Percentiles rank a stretch among this genome's conserved stretches.
Conservation (phyloP, 768 basidiomycete genomes). For the Tephrocybe rancida region DNA sequence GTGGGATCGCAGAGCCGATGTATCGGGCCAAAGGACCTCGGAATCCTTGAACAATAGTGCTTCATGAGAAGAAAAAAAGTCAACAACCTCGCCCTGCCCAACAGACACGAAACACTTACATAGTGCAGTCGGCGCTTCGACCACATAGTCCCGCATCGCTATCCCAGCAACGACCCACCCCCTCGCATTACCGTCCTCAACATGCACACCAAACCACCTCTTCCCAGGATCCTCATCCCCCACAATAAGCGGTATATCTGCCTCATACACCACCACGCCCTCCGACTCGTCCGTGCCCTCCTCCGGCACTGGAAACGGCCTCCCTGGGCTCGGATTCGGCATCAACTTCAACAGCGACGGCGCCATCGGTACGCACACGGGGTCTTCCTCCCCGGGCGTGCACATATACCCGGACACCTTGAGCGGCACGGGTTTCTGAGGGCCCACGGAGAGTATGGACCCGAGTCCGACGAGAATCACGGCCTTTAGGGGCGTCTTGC, state of each 20-base stretch:
- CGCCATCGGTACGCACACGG: constrained; percentile 39
- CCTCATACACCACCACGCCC: constrained; percentile 68
- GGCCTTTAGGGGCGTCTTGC: constrained; percentile 32
- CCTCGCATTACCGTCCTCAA: constrained; percentile 50
- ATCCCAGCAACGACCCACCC: constrained; percentile 70
- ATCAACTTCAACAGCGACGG: constrained; percentile 61
- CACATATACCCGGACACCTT: constrained; percentile 53
- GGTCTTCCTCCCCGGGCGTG: constrained; percentile 13
- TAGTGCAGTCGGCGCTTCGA: constrained; percentile 34
- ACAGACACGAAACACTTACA: constrained; percentile 40
- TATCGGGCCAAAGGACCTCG: constrained; percentile 34
- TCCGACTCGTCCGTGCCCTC: constrained; percentile 79
- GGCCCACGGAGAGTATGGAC: constrained; percentile 48
- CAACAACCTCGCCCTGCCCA: constrained; percentile 1
- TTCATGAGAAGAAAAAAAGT: constrained; percentile 25
- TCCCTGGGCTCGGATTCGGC: constrained; percentile 57
- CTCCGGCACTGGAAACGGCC: constrained; percentile 63
- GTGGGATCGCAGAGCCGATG: constrained; percentile 38
- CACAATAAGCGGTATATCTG: constrained; percentile 31
- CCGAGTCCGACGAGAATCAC: constrained; percentile 67
- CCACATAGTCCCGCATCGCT: constrained; percentile 31
- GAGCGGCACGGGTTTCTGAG: constrained; percentile 48
- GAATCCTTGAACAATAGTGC: constrained; percentile 39
- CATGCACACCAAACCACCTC: constrained; percentile 53
- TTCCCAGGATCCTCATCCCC: constrained; percentile 6